Conservation (phyloP, 2,329 filamentous ascomycete genomes). For the Bipolaris zeicola region DNA sequence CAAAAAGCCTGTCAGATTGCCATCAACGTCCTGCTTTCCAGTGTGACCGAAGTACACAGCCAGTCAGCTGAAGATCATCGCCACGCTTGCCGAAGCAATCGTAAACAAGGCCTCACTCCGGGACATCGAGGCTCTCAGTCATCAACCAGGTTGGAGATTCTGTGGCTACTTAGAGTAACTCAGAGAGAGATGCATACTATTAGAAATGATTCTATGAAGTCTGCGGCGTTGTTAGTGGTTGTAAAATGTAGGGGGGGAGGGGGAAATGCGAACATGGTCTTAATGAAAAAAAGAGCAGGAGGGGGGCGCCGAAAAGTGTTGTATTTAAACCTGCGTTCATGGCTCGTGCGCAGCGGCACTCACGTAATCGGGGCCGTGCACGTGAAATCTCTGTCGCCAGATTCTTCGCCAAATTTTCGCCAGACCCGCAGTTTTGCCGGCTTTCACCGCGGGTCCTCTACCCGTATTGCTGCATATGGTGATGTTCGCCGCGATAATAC, state of each 20-base stretch:
- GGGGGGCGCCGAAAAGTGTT: no score
- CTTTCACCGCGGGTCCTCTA: no score
- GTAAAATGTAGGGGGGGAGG: background rate
- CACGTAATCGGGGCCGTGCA: no score
- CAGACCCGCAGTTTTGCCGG: no score
- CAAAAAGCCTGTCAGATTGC: conserved; percentile 76
- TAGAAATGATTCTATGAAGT: conserved; percentile 66
- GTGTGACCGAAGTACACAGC: conserved; percentile 77
- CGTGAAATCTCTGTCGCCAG: no score
- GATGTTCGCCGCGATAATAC: no score
- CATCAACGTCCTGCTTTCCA: conserved; percentile 80
- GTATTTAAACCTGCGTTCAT: background rate
- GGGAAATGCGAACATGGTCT: background rate
- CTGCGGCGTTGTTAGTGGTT: background rate
- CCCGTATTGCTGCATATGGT: no score
- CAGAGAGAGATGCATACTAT: conserved; percentile 94
- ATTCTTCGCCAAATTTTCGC: no score
- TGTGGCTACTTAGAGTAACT: conserved; percentile 92
- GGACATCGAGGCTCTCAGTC: conserved; percentile 80
- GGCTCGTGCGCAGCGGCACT: no score
- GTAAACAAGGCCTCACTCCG: conserved; percentile 78
- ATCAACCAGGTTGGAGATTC: conserved; percentile 90
- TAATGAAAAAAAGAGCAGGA: no score
- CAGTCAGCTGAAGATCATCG: conserved; percentile 90
- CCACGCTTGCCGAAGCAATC: conserved; percentile 80